Evolutionary conservation across 228 moss, liverwort and hornwort species (phyloP), one percentile per base, ranked within the genome.

Genomic region (Sphagnum magellanicum): DNA sequence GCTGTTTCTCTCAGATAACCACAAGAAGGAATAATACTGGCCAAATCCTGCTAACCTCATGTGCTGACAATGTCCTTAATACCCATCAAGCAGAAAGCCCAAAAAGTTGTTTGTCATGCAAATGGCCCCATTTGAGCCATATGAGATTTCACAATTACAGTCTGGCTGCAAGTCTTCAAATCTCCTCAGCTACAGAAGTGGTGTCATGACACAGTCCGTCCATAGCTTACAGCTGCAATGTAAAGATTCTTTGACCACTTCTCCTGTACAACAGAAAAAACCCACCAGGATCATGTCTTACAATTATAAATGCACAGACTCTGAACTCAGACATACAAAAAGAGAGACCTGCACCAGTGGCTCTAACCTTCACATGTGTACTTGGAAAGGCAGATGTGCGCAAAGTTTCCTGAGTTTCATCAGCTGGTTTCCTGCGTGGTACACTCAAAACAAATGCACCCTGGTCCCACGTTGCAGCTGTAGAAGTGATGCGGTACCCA

Each of bases 221-320:
- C 93, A 61, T 98, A 98, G 67, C 97, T 98, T 50, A 91, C 91
- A 67, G 93, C 97, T 65, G 97, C 97, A 63, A 98, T 93, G 76
- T 93, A 93, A 0, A 98, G 89, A 81, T 93, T 98, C 87, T 98
- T 93, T 12, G 93, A 98, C 97, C 97, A 98, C 68, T 98, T 98
- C 80, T 98, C 93, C 97, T 98, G 87, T 49, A 67, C 73, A 71
- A 70, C 16, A 5, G 73, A 60, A 63, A 55, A 8, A 32, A 32
- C 32, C 32, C 32, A 32, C 3, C 32, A 32, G 32, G 32, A 32
- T 3, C 32, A 32, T 32, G 32, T 32, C 32, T 32, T 32, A 32
- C 32, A 32, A 32, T 32, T 3, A 32, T 32, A 32, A 32, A 32
- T 32, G 32, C 32, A 32, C 32, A 32, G 32, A 32, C 3, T 32